Evolutionary conservation across 2,329 filamentous ascomycete species (phyloP).

Genomic region (Colletotrichum eremochloae): DNA sequence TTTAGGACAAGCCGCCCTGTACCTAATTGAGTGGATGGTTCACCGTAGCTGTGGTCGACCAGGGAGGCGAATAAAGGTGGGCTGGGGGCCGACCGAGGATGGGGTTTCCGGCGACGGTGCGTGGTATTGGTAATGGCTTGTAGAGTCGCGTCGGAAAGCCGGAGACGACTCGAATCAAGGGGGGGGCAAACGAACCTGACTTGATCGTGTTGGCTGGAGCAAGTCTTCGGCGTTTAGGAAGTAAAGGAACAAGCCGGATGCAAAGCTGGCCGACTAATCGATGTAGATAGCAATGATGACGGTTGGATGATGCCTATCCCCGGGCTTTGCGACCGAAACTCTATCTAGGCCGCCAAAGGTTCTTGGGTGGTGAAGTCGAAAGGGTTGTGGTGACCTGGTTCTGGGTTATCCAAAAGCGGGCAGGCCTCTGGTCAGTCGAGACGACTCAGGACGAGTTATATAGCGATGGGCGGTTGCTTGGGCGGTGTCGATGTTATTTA

Average conservation of each 20-base stretch:
- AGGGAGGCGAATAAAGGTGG: conserved; percentile 40
- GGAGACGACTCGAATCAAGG: conserved; percentile 13
- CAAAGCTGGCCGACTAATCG: conserved; percentile 25
- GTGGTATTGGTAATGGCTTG: conserved; percentile 38
- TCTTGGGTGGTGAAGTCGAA: not conserved
- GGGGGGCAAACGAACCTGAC: conserved; percentile 21
- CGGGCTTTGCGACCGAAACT: conserved; percentile 18
- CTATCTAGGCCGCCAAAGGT: not conserved
- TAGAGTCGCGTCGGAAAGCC: conserved; percentile 26
- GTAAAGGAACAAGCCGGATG: conserved; percentile 8
- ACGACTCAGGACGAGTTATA: not conserved
- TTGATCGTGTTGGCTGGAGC: not conserved
- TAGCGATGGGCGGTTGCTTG: not conserved
- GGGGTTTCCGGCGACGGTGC: conserved; percentile 22
- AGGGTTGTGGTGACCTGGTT: not conserved
- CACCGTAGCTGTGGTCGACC: conserved; percentile 22
- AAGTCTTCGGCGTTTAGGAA: not conserved
- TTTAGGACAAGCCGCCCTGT: conserved; percentile 1
- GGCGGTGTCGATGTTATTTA: conserved; percentile 20
- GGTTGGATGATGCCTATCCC: conserved; percentile 23
- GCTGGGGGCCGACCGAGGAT: conserved; percentile 33
- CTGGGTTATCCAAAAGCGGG: not conserved
- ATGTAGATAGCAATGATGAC: conserved; percentile 23
- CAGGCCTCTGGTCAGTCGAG: not conserved
- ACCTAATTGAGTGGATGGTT: conserved; percentile 19